Evolutionary conservation across 495 filamentous ascomycete genomes (phyloP), one percentile per base, ranked within the genome.

Genomic region (Ramalina peruviana): DNA sequence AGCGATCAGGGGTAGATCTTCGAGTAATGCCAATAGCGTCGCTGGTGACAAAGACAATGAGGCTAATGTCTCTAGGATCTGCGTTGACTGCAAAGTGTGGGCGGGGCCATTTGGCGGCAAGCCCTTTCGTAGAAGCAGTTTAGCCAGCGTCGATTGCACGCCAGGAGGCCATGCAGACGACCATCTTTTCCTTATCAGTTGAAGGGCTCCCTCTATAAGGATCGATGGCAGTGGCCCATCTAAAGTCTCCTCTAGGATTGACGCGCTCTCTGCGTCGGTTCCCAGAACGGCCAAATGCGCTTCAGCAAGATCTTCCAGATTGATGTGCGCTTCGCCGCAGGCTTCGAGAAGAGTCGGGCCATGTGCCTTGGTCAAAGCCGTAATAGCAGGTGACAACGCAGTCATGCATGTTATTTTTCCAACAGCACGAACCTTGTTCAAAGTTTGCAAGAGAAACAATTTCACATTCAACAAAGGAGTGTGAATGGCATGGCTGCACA

Each of bases 391-490:
- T 20, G 86, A 65, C 7, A 98, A 66, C 25, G 82, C 65, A 51
- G 81, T 78, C 3, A 80, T 81, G 38, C 85, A 77, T 5, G 81
- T 81, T 26, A 67, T 74, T 11, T 72, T 72, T 2, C 78, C 78
- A 9, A 81, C 72, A 58, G 84, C 88, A 37, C 81, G 78, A 25
- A 86, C 66, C 36, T 73, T 68, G 56, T 85, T 86, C 50, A 95
- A 64, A 30, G 83, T 65, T n/a, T 66, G 67, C 15, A 97, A 69
- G 17, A 98, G 65, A 20, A 73, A 70, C 19, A 82, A 57, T 53
- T 88, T 92, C 37, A 83, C 76, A 3, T 67, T 58, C 46, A 82
- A 70, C 0, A 85, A 61, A 4, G 88, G 85, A 23, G 85, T 78
- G 16, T 70, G 60, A 12, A 81, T 68, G 11, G 76, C 69, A 65